Conservation (phyloP, 257 asterid species). For the Fraxinus americana region DNA sequence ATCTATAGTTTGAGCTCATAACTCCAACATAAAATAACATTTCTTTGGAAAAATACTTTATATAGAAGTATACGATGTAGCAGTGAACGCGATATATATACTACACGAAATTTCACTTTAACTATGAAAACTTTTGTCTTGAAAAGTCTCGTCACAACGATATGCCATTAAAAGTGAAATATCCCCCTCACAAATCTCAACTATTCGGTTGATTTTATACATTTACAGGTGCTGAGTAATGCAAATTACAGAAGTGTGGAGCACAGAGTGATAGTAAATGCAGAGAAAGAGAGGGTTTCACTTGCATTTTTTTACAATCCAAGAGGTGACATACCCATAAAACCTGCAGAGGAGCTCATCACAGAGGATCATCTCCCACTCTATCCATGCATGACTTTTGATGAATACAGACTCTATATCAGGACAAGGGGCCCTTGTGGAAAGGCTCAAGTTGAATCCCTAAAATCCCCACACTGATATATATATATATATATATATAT, state of each 20-base stretch:
- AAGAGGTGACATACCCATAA: slow-evolving; percentile 45
- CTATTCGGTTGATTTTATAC: not conserved
- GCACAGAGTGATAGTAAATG: slow-evolving; percentile 70
- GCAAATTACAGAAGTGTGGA: slow-evolving; percentile 64
- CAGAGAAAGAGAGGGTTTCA: slow-evolving; percentile 59
- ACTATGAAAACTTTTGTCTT: no score
- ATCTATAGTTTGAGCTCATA: no score
- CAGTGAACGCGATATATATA: no score
- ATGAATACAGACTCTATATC: slow-evolving; percentile 49
- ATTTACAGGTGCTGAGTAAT: slow-evolving; percentile 57
- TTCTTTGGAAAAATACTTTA: no score
- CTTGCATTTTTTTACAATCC: slow-evolving; percentile 73
- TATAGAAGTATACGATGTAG: no score
- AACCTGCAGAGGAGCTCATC: slow-evolving; percentile 61
- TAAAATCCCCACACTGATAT: slow-evolving; percentile 27
- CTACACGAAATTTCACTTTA: no score
- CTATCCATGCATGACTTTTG: slow-evolving; percentile 47
- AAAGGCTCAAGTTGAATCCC: slow-evolving; percentile 61
- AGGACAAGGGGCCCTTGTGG: slow-evolving; percentile 65
- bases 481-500: not conserved
- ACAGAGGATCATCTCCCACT: slow-evolving; percentile 39
- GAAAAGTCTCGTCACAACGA: no score
- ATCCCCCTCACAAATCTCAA: no score
- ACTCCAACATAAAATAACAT: no score
- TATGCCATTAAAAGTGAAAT: no score